Percentiles rank a stretch among this genome's conserved stretches.
phyloP scores from a whole-genome alignment of 2,329 filamentous ascomycete genomes.

The Corniculantispora saksenae region DNA sequence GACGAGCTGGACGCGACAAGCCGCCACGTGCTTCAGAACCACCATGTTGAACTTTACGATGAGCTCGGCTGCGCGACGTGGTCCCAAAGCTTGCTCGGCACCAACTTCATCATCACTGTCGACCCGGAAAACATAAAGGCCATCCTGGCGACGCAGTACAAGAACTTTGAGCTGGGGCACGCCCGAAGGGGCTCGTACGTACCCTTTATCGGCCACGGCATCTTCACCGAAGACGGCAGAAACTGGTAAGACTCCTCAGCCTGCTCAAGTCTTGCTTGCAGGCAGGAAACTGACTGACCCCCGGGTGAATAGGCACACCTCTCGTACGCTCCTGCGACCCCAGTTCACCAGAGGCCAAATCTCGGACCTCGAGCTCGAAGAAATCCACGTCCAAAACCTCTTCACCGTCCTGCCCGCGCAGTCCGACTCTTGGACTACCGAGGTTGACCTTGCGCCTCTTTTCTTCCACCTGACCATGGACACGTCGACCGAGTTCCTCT shows the following conservation, averaged over 20 bases:
- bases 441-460: conserved; percentile 46
- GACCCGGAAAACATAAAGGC: conserved; percentile 34
- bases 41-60: conserved; percentile 30
- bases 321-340: conserved; percentile 40
- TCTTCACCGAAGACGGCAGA: conserved; percentile 24
- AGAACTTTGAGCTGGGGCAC: conserved; percentile 29
- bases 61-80: no score
- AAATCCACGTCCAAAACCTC: conserved; percentile 37
- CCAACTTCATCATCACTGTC: conserved; percentile 19
- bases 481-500: conserved; percentile 56
- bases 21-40: no score
- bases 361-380: conserved; percentile 44
- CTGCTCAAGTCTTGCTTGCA: no score
- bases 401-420: conserved; percentile 26
- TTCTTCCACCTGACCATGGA: conserved; percentile 53
- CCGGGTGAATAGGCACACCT: no score
- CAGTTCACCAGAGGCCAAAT: conserved; percentile 47
- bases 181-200: conserved; percentile 31
- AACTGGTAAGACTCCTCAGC: no score
- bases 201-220: conserved; percentile 47
- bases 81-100: no score
- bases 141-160: conserved; percentile 30
- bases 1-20: no score
- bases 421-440: conserved; percentile 37
- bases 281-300: no score